A percentile compares a stretch with the other conserved stretches of the same genome.
phyloP scores from a whole-genome alignment of 129 eudicot genomes.

The Tagetes patula region DNA sequence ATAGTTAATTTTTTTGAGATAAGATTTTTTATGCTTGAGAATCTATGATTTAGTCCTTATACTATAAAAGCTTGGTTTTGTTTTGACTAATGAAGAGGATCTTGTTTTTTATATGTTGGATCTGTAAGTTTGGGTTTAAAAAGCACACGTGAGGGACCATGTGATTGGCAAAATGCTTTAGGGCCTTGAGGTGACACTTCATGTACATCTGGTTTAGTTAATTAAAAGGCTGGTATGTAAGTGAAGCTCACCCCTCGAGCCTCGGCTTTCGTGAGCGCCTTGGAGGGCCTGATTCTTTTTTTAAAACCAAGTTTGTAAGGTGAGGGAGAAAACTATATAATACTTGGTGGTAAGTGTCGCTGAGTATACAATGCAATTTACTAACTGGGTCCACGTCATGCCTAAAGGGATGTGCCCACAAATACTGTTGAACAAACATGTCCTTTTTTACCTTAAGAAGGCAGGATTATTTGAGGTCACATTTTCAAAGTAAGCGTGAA shows the following conservation, averaged over 20 bases:
- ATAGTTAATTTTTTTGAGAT: constrained; percentile 13
- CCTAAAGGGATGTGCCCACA: neutral
- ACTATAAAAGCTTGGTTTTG: neutral
- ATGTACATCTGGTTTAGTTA: no score
- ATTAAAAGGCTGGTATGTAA: no score
- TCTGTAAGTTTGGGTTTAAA: neutral
- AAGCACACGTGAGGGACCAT: no score
- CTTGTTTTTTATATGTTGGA: neutral
- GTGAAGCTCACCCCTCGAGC: no score
- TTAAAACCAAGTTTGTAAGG: no score
- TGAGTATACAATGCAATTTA: neutral
- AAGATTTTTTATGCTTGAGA: constrained; percentile 4
- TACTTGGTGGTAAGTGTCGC: neutral
- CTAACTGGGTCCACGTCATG: constrained; percentile 1
- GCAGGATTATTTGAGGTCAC: neutral
- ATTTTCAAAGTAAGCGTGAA: neutral
- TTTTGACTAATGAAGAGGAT: neutral
- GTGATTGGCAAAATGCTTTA: no score
- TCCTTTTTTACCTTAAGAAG: neutral
- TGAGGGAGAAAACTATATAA: neutral
- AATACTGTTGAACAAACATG: neutral
- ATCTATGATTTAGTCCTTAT: neutral
- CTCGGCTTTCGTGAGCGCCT: no score
- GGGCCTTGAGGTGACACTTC: no score
- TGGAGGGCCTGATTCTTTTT: no score